phyloP scores from a whole-genome alignment of 371 early-diverging fungal genomes.

The Mortierella sp. region DNA sequence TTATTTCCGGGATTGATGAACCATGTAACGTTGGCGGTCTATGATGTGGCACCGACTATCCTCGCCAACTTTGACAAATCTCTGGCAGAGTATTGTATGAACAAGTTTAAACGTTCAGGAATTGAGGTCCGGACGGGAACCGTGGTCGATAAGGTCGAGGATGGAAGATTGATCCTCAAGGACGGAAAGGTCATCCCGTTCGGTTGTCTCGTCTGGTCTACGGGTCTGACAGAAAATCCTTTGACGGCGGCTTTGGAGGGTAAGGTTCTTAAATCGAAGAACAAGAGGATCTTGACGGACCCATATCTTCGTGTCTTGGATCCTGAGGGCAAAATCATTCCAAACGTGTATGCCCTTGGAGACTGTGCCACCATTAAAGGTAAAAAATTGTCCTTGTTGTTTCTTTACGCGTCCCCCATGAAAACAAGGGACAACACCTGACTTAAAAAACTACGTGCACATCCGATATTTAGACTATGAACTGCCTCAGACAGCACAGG shows the following conservation, averaged over 20 bases:
- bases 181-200: slow-evolving; percentile 59
- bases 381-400: slow-evolving; percentile 22
- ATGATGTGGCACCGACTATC: slow-evolving; percentile 78
- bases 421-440: no score
- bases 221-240: slow-evolving; percentile 77
- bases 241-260: slow-evolving; percentile 64
- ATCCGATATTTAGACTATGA: slow-evolving; percentile 48
- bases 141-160: slow-evolving; percentile 63
- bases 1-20: slow-evolving; percentile 71
- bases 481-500: slow-evolving; percentile 86
- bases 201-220: slow-evolving; percentile 71
- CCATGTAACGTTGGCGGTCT: slow-evolving; percentile 75
- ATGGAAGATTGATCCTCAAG: slow-evolving; percentile 56
- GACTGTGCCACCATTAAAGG: slow-evolving; percentile 82
- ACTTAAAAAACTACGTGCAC: not conserved
- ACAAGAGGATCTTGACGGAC: slow-evolving; percentile 73
- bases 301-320: slow-evolving; percentile 69
- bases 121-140: slow-evolving; percentile 74
- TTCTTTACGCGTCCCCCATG: not conserved
- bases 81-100: slow-evolving; percentile 74
- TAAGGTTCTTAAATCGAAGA: slow-evolving; percentile 54
- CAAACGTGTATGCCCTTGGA: slow-evolving; percentile 76
- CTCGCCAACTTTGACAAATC: slow-evolving; percentile 77
- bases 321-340: slow-evolving; percentile 53
- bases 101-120: slow-evolving; percentile 72